Evolutionary conservation across 2,329 filamentous ascomycete genomes (phyloP).

Genomic region (Claviceps sp.): DNA sequence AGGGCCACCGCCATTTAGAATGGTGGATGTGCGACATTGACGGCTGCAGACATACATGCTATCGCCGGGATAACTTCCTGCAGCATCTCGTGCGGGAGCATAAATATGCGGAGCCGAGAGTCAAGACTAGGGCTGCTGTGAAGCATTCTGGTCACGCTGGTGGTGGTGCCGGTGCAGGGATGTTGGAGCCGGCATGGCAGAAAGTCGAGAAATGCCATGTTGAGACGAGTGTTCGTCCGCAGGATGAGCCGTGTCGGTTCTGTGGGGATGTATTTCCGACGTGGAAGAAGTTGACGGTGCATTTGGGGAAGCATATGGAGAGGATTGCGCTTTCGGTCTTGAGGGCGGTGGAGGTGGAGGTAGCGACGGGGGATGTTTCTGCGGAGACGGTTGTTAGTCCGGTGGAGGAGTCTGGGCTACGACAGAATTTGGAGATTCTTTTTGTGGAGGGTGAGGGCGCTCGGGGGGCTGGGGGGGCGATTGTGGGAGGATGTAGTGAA

Average conservation of each 20-base stretch:
- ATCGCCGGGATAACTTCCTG: conserved; percentile 81
- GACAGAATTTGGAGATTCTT: conserved; percentile 9
- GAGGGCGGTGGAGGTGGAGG: conserved; percentile 35
- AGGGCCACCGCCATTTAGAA: conserved; percentile 77
- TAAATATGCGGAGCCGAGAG: conserved; percentile 69
- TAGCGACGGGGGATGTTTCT: conserved; percentile 35
- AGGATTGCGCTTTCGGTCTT: conserved; percentile 75
- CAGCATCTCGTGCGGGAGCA: conserved; percentile 88
- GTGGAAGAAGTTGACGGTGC: conserved; percentile 92
- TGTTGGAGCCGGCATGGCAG: conserved; percentile 54
- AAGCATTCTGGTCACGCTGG: conserved; percentile 37
- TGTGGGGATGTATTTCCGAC: conserved; percentile 68
- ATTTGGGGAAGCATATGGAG: conserved; percentile 90
- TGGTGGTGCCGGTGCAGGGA: conserved; percentile 10
- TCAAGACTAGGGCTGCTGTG: conserved; percentile 58
- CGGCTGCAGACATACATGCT: conserved; percentile 73
- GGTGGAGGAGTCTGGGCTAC: conserved; percentile 41
- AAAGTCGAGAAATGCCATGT: conserved; percentile 66
- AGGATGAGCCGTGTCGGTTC: conserved; percentile 74
- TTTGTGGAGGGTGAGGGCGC: no score
- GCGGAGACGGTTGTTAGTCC: conserved; percentile 56
- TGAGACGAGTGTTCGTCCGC: conserved; percentile 51
- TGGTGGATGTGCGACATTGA: conserved; percentile 79
- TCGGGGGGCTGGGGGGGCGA: no score
- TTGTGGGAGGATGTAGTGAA: no score